These are phyloP conservation scores for Purshia tridentata DNA, from an alignment of 306 rosid species.

Conservation along the genomic window DNA sequence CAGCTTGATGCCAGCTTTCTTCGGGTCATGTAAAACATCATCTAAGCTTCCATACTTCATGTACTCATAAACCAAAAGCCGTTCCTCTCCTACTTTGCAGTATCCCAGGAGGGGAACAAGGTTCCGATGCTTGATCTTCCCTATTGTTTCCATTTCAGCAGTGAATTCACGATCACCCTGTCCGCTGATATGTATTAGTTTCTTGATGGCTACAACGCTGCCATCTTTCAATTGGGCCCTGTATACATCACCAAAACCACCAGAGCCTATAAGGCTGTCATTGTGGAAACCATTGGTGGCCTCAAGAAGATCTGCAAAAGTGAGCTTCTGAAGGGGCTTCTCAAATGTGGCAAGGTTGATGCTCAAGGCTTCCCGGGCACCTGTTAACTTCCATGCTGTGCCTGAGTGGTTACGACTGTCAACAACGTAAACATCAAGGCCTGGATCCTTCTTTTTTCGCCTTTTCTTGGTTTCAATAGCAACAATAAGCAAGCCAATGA, in stretches of 20 bases:
- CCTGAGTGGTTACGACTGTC: constrained; percentile 68
- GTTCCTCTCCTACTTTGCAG: constrained; percentile 91
- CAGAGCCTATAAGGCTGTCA: constrained; percentile 76
- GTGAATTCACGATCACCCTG: constrained; percentile 98
- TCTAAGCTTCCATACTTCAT: constrained; percentile 93
- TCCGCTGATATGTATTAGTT: constrained; percentile 82
- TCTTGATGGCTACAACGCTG: constrained; percentile 87
- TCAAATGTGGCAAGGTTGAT: constrained; percentile 88
- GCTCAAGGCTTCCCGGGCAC: constrained; percentile 81
- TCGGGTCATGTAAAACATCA: constrained; percentile 80
- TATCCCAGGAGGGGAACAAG: constrained; percentile 91
- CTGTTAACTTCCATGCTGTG: constrained; percentile 66
- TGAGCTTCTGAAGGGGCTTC: constrained; percentile 81
- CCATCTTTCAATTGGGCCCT: constrained; percentile 92
- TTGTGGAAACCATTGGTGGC: constrained; percentile 91
- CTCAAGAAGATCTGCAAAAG: constrained; percentile 84
- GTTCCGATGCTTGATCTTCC: constrained; percentile 93
- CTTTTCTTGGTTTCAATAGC: constrained; percentile 72
- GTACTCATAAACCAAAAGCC: constrained; percentile 88
- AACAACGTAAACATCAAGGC: constrained; percentile 56
- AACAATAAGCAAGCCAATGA: constrained; percentile 70
- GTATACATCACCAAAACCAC: constrained; percentile 93
- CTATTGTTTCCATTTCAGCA: constrained; percentile 99
- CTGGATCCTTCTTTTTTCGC: constrained; percentile 71
- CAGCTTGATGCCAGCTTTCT: constrained; percentile 69